Conservation (phyloP, 441 rosid genomes). For the Bruguiera hainesii region DNA sequence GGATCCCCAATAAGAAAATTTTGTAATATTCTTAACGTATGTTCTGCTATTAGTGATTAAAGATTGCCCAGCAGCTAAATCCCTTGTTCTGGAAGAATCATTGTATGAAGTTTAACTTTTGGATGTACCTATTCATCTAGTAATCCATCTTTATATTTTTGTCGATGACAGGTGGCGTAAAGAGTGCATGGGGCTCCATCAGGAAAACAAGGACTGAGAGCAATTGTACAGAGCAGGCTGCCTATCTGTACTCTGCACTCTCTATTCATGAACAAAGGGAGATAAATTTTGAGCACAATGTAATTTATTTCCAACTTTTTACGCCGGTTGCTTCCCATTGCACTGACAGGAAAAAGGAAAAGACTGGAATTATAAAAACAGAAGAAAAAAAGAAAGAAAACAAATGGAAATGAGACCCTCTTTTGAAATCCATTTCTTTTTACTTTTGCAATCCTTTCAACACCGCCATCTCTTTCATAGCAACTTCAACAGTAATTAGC, state of each 20-base stretch:
- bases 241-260: conserved; percentile 22
- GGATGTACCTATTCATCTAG: neutral
- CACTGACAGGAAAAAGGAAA: conserved; percentile 30
- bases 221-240: conserved; percentile 13
- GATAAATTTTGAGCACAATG: conserved; percentile 19
- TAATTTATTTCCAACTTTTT: conserved; percentile 36
- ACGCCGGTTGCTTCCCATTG: conserved; percentile 36
- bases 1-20: too few relatives aligned
- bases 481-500: conserved; percentile 15
- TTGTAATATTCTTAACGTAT: too few relatives aligned
- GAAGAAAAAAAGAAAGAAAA: conserved; percentile 5
- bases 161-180: conserved; percentile 13
- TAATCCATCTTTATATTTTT: neutral
- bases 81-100: too few relatives aligned
- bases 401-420: conserved; percentile 17
- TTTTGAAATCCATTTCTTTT: conserved; percentile 26
- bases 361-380: conserved; percentile 8
- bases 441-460: neutral
- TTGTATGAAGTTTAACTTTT: neutral
- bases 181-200: conserved; percentile 34
- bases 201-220: conserved; percentile 13
- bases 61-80: too few relatives aligned
- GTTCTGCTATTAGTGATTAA: too few relatives aligned
- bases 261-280: conserved; percentile 25
- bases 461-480: conserved; percentile 17